Evolutionary conservation across 2,329 filamentous ascomycete species (phyloP).

Genomic region (Penicillium hordei): DNA sequence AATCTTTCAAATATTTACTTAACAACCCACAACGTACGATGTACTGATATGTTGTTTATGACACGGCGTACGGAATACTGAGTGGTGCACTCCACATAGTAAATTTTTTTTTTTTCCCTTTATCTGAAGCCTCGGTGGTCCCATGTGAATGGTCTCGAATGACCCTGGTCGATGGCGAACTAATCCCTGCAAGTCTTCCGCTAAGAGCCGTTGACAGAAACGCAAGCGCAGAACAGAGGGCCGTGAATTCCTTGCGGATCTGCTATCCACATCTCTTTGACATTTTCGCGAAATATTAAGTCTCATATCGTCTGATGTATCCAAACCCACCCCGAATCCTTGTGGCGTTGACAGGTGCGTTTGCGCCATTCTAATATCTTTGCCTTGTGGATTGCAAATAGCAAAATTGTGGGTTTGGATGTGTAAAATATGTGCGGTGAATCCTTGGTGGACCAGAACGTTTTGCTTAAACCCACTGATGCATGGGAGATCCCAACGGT

Average conservation of each 20-base stretch:
- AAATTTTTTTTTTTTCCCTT: background rate
- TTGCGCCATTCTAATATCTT: constrained; percentile 3
- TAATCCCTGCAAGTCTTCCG: constrained; percentile 3
- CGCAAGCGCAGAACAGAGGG: constrained; percentile 4
- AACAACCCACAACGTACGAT: background rate
- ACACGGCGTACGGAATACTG: background rate
- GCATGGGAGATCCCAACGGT: constrained; percentile 15
- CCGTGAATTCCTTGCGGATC: constrained; percentile 12
- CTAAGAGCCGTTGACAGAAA: constrained; percentile 9
- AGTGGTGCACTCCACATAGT: background rate
- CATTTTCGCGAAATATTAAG: background rate
- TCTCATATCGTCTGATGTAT: constrained; percentile 15
- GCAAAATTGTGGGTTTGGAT: constrained; percentile 4
- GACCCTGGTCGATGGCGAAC: background rate
- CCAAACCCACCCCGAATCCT: constrained; percentile 13
- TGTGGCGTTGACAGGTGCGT: constrained; percentile 8
- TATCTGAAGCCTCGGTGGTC: constrained; percentile 11
- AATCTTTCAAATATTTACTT: background rate
- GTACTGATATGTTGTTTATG: background rate
- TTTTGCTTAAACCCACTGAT: constrained; percentile 3
- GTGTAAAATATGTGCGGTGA: constrained; percentile 2
- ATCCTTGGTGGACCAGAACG: constrained; percentile 5
- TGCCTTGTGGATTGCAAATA: background rate
- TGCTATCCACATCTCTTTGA: constrained; percentile 12
- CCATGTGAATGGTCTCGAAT: constrained; percentile 11